Evolutionary conservation across 164 flowering plant genomes (phyloP).

Genomic region (Umbellularia californica): DNA sequence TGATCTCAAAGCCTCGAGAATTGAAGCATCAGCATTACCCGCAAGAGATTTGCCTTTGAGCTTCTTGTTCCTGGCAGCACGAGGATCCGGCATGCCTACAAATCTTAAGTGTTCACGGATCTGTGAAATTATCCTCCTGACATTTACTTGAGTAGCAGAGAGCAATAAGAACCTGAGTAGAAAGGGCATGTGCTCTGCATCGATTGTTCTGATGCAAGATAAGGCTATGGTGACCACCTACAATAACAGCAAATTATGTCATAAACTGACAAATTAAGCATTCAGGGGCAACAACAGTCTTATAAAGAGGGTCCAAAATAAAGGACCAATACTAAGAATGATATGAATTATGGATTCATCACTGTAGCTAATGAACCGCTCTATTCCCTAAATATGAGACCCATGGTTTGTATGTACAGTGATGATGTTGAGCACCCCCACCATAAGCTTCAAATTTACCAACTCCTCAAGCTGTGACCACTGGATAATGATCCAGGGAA

Average conservation of each 20-base stretch:
- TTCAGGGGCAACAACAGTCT: no score
- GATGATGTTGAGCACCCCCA: no score
- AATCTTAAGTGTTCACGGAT: conserved; percentile 67
- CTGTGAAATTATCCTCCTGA: conserved; percentile 53
- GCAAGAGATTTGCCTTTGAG: conserved; percentile 54
- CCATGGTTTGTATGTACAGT: no score
- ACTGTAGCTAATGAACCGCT: no score
- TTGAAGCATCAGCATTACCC: conserved; percentile 47
- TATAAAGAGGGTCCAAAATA: no score
- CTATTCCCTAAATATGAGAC: no score
- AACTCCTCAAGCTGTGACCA: no score
- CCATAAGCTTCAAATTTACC: no score
- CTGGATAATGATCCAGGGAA: no score
- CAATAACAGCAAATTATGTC: conserved; percentile 7
- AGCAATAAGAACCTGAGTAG: conserved; percentile 70
- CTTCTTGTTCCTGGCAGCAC: conserved; percentile 34
- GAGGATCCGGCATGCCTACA: conserved; percentile 34
- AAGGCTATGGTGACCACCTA: conserved; percentile 66
- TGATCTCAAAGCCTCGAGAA: conserved; percentile 68
- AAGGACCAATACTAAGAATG: no score
- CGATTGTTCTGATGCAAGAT: conserved; percentile 67
- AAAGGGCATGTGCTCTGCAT: conserved; percentile 64
- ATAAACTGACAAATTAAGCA: no score
- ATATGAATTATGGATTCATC: no score
- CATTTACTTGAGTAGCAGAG: conserved; percentile 58